Conservation (phyloP, 345 rosid genomes). For the Cardamine resedifolia region DNA sequence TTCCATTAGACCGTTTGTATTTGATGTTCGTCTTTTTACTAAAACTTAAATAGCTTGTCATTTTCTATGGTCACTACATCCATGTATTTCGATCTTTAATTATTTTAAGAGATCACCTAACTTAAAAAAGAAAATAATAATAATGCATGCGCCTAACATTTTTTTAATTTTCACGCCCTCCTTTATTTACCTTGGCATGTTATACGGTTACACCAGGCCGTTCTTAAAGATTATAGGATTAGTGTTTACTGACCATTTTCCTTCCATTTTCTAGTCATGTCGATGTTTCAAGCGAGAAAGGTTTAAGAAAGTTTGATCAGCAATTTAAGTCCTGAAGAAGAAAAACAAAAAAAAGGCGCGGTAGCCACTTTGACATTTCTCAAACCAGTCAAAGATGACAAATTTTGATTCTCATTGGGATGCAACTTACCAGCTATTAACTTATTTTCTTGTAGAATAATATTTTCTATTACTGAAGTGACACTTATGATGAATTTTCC, state of each 20-base stretch:
- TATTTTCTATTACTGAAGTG: neutral
- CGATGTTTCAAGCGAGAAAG: too few relatives aligned
- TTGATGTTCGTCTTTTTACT: neutral
- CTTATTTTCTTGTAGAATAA: neutral
- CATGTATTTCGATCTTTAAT: neutral
- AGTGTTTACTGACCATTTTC: neutral
- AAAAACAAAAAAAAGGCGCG: too few relatives aligned
- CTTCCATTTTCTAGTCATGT: too few relatives aligned
- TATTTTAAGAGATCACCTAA: too few relatives aligned
- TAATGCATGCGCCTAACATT: conserved; percentile 9
- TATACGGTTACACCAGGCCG: neutral
- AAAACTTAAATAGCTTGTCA: neutral
- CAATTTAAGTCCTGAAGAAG: neutral
- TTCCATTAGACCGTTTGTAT: neutral
- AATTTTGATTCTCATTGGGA: neutral
- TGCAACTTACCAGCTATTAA: neutral
- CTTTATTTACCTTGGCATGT: conserved; percentile 28
- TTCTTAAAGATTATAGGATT: too few relatives aligned
- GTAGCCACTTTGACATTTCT: neutral
- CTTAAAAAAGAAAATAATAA: neutral
- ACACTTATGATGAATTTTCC: neutral
- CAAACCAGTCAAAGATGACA: neutral
- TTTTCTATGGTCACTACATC: neutral
- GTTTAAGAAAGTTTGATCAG: neutral
- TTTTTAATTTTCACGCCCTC: conserved; percentile 16